Evolutionary conservation across 2,329 filamentous ascomycete species (phyloP).

Genomic region (Neophaeococcomyces mojaviensis): DNA sequence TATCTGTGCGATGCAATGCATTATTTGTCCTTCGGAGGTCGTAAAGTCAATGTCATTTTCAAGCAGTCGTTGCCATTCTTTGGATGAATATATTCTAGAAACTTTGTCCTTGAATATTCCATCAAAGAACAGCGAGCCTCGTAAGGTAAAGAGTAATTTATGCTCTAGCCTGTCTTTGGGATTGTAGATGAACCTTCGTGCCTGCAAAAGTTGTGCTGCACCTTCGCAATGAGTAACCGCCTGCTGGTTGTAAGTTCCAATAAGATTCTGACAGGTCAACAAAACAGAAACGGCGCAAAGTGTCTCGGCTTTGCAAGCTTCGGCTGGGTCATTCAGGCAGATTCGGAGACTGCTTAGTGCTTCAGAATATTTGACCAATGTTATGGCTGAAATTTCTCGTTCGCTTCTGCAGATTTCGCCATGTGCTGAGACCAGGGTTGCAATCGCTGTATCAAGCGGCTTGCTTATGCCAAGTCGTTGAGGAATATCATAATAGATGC

Average conservation of each 20-base stretch:
- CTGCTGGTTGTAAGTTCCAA: conserved; percentile 14
- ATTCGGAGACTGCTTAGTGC: conserved; percentile 22
- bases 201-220: conserved; percentile 23
- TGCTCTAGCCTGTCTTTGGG: conserved; percentile 10
- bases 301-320: conserved; percentile 22
- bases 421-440: conserved; percentile 24
- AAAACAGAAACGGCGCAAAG: conserved; percentile 27
- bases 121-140: conserved; percentile 15
- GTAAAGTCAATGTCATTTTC: not conserved
- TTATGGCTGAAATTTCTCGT: conserved; percentile 13
- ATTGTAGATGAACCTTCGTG: conserved; percentile 1
- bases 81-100: not conserved
- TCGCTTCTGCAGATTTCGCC: conserved; percentile 20
- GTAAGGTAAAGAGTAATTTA: conserved; percentile 10
- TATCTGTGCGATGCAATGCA: not conserved
- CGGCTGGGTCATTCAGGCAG: conserved; percentile 23
- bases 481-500: conserved; percentile 41
- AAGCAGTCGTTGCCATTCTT: not conserved
- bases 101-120: not conserved
- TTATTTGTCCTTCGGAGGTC: not conserved
- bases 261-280: conserved; percentile 27
- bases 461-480: conserved; percentile 38
- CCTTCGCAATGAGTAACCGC: conserved; percentile 30
- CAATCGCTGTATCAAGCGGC: conserved; percentile 38
- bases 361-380: conserved; percentile 26